A percentile compares a stretch with the other conserved stretches of the same genome.
Conservation (phyloP, 352 stramenopile species). For the Phytophthora quininea region DNA sequence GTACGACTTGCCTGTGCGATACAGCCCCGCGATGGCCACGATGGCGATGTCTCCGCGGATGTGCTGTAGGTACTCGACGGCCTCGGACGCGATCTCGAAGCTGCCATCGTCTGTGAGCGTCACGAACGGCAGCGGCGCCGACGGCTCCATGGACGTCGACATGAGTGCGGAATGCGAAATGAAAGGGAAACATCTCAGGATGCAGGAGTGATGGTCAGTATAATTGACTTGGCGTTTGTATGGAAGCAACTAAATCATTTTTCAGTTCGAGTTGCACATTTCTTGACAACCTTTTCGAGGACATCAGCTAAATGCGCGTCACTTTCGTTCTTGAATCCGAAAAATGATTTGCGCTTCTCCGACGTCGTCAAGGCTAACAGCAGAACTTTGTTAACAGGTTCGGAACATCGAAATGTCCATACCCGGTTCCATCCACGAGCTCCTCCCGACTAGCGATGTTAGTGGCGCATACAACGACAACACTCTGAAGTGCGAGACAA, state of each 20-base stretch:
- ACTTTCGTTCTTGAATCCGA: no score
- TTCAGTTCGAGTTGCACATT: slow-evolving; percentile 4
- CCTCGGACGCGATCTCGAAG: slow-evolving; percentile 67
- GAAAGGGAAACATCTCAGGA: neutral
- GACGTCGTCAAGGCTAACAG: no score
- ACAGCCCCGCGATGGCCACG: slow-evolving; percentile 74
- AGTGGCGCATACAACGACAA: no score
- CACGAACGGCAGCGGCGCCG: slow-evolving; percentile 68
- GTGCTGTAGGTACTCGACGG: slow-evolving; percentile 60
- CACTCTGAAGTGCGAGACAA: no score
- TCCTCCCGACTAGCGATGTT: no score
- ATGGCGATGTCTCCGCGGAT: slow-evolving; percentile 68
- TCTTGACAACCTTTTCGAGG: no score
- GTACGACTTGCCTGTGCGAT: slow-evolving; percentile 84
- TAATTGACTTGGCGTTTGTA: slow-evolving; percentile 1
- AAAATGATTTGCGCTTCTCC: no score
- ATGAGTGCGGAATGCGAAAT: slow-evolving; percentile 1
- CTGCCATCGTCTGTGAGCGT: slow-evolving; percentile 71
- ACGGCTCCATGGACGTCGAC: no score
- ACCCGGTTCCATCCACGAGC: no score
- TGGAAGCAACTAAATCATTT: neutral
- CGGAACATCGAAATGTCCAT: no score
- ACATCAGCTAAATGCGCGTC: no score
- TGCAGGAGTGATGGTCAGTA: slow-evolving; percentile 1
- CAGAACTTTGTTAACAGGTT: no score